Conservation (phyloP, 495 filamentous ascomycete genomes). For the Penicillium salamii region DNA sequence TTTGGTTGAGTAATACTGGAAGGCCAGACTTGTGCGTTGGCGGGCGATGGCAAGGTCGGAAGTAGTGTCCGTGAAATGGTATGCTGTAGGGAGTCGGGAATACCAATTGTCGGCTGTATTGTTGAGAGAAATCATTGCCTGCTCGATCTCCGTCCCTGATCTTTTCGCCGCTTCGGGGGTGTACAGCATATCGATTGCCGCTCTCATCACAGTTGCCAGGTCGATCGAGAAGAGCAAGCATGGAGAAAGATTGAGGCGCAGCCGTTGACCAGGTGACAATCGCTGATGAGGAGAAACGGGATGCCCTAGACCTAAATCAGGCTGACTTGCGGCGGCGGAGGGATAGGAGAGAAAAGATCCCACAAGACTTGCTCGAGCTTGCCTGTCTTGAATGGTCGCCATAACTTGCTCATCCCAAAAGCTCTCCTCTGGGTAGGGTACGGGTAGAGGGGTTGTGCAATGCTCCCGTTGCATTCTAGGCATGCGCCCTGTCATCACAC, state of each 20-base stretch:
- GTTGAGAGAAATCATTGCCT: conserved; percentile 44
- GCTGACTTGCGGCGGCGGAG: neutral
- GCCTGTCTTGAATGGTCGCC: neutral
- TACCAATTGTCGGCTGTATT: conserved; percentile 49
- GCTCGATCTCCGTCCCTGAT: conserved; percentile 52
- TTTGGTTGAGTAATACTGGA: conserved; percentile 53
- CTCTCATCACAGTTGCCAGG: conserved; percentile 44
- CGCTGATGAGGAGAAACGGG: neutral
- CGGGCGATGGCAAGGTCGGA: conserved; percentile 16
- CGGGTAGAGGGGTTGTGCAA: conserved; percentile 49
- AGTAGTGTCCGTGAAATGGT: conserved; percentile 35
- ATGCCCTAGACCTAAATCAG: neutral
- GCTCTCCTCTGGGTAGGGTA: conserved; percentile 51
- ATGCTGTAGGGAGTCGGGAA: conserved; percentile 39
- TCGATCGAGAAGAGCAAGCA: conserved; percentile 44
- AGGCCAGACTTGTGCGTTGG: conserved; percentile 34
- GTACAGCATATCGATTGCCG: conserved; percentile 51
- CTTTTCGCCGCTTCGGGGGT: conserved; percentile 46
- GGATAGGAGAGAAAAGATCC: neutral
- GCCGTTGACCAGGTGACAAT: neutral
- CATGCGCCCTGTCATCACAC: conserved; percentile 58
- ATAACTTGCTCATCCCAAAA: conserved; percentile 12
- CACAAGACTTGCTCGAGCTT: neutral
- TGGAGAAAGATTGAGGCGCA: conserved; percentile 31
- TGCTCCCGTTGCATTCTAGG: conserved; percentile 48